phyloP scores from a whole-genome alignment of 352 stramenopile genomes.

The Thalassiosira mediterranea region DNA sequence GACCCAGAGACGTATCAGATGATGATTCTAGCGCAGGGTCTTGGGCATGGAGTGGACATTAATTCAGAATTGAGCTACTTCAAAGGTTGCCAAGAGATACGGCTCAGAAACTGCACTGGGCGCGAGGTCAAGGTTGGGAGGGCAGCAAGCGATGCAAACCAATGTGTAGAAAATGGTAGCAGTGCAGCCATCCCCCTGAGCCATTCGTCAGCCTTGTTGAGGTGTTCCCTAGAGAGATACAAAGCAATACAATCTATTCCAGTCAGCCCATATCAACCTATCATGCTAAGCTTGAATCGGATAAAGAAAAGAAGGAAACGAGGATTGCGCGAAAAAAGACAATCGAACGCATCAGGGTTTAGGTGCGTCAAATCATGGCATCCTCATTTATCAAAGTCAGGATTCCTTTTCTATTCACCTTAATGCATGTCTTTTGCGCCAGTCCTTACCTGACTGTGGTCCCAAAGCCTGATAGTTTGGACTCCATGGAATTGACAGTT shows the following conservation, averaged over 20 bases:
- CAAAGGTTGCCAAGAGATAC: neutral
- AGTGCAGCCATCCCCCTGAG: neutral
- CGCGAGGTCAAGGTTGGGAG: neutral
- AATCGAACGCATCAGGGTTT: constrained; percentile 10
- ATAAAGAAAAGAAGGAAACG: constrained; percentile 10
- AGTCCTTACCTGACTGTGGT: constrained; percentile 34
- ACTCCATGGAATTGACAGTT: constrained; percentile 35
- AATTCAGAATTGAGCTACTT: neutral
- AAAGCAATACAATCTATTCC: constrained; percentile 30
- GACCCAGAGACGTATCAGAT: constrained; percentile 8
- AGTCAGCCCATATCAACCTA: constrained; percentile 37
- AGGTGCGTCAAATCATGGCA: too few relatives aligned
- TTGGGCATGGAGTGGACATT: constrained; percentile 4
- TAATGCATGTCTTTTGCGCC: too few relatives aligned
- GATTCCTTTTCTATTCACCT: too few relatives aligned
- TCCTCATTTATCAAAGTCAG: too few relatives aligned
- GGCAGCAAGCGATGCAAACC: neutral
- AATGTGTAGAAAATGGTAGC: neutral
- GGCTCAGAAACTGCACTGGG: neutral
- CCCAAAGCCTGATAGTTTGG: constrained; percentile 30
- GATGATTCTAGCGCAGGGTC: constrained; percentile 15
- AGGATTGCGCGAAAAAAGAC: constrained; percentile 2
- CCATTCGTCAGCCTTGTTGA: too few relatives aligned
- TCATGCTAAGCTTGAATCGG: constrained; percentile 38
- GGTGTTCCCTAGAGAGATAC: constrained; percentile 26